These are phyloP conservation scores for Aspergillus coremiiformis DNA, from an alignment of 495 filamentous ascomycete species.

Conservation along the genomic window DNA sequence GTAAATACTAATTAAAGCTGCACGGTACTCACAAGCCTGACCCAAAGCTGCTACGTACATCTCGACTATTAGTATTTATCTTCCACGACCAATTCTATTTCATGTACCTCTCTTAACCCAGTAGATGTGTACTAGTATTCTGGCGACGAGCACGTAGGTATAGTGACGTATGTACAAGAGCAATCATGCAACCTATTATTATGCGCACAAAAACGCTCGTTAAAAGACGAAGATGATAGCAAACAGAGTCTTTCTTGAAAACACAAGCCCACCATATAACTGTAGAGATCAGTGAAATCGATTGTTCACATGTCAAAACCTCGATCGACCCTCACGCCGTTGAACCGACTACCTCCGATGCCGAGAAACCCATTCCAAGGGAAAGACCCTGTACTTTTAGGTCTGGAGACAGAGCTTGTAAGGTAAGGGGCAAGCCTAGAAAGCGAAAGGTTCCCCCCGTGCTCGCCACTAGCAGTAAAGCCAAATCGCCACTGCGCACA, in stretches of 20 bases:
- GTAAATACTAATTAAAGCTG: too few species aligned
- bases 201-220: background rate
- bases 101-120: background rate
- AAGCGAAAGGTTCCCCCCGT: background rate
- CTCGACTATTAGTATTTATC: background rate
- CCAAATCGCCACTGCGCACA: background rate
- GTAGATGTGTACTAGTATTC: background rate
- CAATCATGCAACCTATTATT: background rate
- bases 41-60: background rate
- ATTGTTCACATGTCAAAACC: background rate
- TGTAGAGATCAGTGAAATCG: background rate
- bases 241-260: background rate
- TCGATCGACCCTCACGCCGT: slow-evolving; percentile 7
- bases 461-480: background rate
- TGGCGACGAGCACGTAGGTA: background rate
- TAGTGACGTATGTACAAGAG: background rate
- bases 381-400: background rate
- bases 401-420: background rate
- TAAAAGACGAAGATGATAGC: background rate
- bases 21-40: too few species aligned
- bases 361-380: background rate
- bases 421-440: background rate
- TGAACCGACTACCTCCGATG: slow-evolving; percentile 8
- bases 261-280: background rate
- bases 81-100: background rate